Evolutionary conservation across 2,329 filamentous ascomycete species (phyloP), one percentile per base, ranked within the genome.

Genomic region (Diplodia seriata): DNA sequence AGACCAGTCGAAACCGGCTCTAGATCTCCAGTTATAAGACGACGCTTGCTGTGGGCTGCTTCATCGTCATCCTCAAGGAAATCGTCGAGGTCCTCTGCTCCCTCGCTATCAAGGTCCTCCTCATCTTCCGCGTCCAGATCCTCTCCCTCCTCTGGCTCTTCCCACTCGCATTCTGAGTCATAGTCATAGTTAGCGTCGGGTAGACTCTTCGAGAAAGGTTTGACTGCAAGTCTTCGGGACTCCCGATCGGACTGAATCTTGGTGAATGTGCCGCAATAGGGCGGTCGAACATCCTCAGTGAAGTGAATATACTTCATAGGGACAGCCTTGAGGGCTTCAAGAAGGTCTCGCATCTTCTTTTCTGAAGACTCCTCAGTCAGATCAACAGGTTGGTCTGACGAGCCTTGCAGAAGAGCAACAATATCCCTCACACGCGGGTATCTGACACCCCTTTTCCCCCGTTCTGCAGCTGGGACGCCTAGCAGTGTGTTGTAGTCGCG

Each of bases 61-160:
- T 95, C 92, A 65, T 96, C 92, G 6, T 92, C 92, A 73, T 96
- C 92, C 72, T 97, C 94, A 1, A 97, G 83, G 74, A 97, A 97
- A 20, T 89, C 94, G 4, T 93, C 92, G 89, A 97, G 91, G 69
- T 96, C 93, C 70, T 92, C 91, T 18, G 92, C 91, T n/a, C 88
- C 90, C 12, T 92, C 89, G n/a, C 91, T 90, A 31, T 90, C 90
- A 11, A 90, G 87, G 62, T 87, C 85, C 6, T 90, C 88, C 67
- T 90, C 88, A 36, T 86, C 87, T 68, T 90, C 89, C 3, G 86
- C 87, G 59, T 85, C 81, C 2, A 90, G 78, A 68, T 91, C 88
- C 72, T 91, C 90, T 43, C 87, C 87, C 68, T 94, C 82, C 85
- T 93, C 81, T 40, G 91, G 89, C 74, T 93, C 90, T 74, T 90